A percentile compares a stretch with the other conserved stretches of the same genome.
Evolutionary conservation across 2,329 filamentous ascomycete genomes (phyloP).

Genomic region (Neopestalotiopsis rosae): DNA sequence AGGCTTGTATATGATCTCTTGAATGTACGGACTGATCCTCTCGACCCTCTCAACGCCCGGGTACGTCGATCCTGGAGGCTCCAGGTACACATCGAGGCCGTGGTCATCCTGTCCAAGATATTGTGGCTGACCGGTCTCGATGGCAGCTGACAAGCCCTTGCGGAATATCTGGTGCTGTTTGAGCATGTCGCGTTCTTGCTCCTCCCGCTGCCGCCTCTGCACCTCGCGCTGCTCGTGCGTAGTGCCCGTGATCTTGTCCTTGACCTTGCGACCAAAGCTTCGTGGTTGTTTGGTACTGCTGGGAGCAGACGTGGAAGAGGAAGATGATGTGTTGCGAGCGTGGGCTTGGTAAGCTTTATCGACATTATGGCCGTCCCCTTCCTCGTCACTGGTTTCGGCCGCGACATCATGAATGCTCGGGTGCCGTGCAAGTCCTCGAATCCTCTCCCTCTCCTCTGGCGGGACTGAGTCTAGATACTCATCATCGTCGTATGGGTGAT

Average conservation of each 20-base stretch:
- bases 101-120: slow-evolving; percentile 57
- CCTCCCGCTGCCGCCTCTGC: slow-evolving; percentile 49
- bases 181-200: slow-evolving; percentile 57
- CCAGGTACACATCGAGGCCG: slow-evolving; percentile 62
- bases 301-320: neutral
- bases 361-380: slow-evolving; percentile 37
- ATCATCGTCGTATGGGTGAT: slow-evolving; percentile 66
- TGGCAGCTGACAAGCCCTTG: slow-evolving; percentile 53
- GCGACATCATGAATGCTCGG: slow-evolving; percentile 44
- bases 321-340: slow-evolving; percentile 18
- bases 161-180: slow-evolving; percentile 55
- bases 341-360: neutral
- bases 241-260: slow-evolving; percentile 62
- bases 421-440: slow-evolving; percentile 42
- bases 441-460: slow-evolving; percentile 52
- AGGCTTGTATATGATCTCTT: slow-evolving; percentile 32
- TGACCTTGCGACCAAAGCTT: slow-evolving; percentile 57
- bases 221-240: slow-evolving; percentile 60
- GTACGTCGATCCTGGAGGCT: slow-evolving; percentile 49
- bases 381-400: slow-evolving; percentile 52
- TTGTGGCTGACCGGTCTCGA: slow-evolving; percentile 61
- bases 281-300: slow-evolving; percentile 27
- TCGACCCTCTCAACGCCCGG: slow-evolving; percentile 25
- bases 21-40: slow-evolving; percentile 30
- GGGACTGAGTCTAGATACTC: slow-evolving; percentile 54